These are phyloP conservation scores for Hanseniaspora lachancei DNA, from an alignment of 805 yeast species.

Conservation along the genomic window DNA sequence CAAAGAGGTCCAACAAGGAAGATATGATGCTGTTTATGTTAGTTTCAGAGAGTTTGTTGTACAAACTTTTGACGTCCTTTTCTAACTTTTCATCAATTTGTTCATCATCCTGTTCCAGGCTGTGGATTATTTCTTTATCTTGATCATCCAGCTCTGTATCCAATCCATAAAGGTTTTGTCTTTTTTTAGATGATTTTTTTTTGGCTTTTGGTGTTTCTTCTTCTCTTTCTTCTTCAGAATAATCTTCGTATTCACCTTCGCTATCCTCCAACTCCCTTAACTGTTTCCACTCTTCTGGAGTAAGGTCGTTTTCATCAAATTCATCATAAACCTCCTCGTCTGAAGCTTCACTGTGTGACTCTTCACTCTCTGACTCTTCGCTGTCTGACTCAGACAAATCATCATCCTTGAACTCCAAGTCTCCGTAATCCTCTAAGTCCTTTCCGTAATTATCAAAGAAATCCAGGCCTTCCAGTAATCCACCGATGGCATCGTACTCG, in stretches of 20 bases:
- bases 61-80: conserved; percentile 61
- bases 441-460: conserved; percentile 29
- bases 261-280: conserved; percentile 23
- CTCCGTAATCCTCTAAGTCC: conserved; percentile 25
- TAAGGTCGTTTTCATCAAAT: conserved; percentile 29
- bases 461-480: conserved; percentile 58
- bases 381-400: conserved; percentile 12
- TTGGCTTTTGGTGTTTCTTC: conserved; percentile 10
- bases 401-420: conserved; percentile 17
- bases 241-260: conserved; percentile 20
- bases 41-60: conserved; percentile 82
- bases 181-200: conserved; percentile 19
- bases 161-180: conserved; percentile 68
- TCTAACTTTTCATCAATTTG: neutral
- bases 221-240: conserved; percentile 20
- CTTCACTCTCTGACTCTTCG: conserved; percentile 25
- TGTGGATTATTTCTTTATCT: conserved; percentile 6
- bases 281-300: conserved; percentile 27
- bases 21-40: conserved; percentile 58
- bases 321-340: conserved; percentile 30
- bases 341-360: conserved; percentile 19
- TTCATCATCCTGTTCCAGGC: conserved; percentile 5
- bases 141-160: conserved; percentile 25
- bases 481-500: conserved; percentile 69
- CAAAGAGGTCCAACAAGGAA: conserved; percentile 52